Base-by-base conservation (phyloP, 306 rosid species). In the Boehmeria nivea region DNA sequence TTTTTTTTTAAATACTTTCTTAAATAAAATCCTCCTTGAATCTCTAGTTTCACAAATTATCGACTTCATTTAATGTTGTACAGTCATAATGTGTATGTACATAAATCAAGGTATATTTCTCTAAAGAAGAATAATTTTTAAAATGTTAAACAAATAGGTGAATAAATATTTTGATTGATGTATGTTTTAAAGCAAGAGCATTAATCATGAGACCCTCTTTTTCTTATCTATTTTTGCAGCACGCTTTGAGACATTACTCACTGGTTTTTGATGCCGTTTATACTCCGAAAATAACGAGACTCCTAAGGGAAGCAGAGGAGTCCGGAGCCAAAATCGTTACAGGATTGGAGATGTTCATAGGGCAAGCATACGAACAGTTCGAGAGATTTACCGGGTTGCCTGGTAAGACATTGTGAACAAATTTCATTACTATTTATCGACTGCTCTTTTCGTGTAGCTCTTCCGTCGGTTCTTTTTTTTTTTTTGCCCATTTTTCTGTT, bases 201-300 rank as follows among this genome's bases (percentile, higher is more conserved):
- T n/a, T n/a, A n/a, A n/a, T n/a, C n/a, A 28, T 48, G 53, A 64
- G 49, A 63, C 21, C 65, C 54, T 58, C 2, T 14, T n/a, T n/a
- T n/a, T n/a, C n/a, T n/a, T n/a, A 59, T 61, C 67, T 62, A 58
- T 64, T 73, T 79, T 72, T 74, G 70, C 87, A 91, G 98, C 68
- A 71, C 61, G 87, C 84, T 46, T 74, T 91, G 58, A 78, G 61
- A 68, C 39, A 19, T 44, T 91, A 91, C 68, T 77, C 95, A 4
- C 66, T 91, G 66, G 95, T 87, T 66, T 91, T 91, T 10, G 98
- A 91, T 61, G 98, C 95, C 3, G 85, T 91, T 63, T 91, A 91
- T 77, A 82, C 89, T 5, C 98, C 98, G 19, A 82, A 72, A 69
- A 71, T 82, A 23, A 91, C 96, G 28, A 84, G 81, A 78, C 95